phyloP scores from a whole-genome alignment of 75 land plant genomes.

The Sequoiadendron giganteum region DNA sequence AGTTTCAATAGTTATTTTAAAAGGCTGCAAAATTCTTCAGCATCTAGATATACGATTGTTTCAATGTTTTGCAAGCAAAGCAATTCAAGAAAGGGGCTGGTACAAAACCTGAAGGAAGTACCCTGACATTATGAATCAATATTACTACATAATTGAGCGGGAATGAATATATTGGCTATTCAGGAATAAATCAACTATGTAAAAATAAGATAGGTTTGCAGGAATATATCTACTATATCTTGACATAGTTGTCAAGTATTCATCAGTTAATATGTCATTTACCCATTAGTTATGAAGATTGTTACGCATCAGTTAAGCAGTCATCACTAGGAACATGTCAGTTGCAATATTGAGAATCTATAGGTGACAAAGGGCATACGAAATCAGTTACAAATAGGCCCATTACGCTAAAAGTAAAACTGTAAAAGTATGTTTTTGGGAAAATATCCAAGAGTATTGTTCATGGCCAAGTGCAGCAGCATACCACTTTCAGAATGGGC shows the following conservation, averaged over 20 bases:
- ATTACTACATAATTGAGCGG: not conserved
- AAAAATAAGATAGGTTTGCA: not conserved
- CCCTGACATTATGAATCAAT: not conserved
- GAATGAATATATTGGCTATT: not conserved
- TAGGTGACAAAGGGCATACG: too few relatives aligned
- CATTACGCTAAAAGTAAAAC: too few relatives aligned
- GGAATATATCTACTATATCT: not conserved
- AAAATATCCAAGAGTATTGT: too few relatives aligned
- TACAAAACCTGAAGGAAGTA: not conserved
- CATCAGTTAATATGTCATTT: not conserved
- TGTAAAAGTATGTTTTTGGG: too few relatives aligned
- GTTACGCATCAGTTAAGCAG: not conserved
- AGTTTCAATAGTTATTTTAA: not conserved
- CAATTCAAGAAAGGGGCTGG: not conserved
- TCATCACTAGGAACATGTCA: not conserved
- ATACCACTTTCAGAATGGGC: too few relatives aligned
- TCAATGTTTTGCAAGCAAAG: not conserved
- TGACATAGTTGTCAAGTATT: not conserved
- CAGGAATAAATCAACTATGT: not conserved
- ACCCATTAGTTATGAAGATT: not conserved
- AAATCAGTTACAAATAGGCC: too few relatives aligned
- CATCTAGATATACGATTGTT: not conserved
- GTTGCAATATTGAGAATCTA: too few relatives aligned
- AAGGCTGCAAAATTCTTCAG: not conserved
- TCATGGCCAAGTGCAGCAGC: too few relatives aligned